Conservation (phyloP, 768 basidiomycete species). For the Mycena indigotica region DNA sequence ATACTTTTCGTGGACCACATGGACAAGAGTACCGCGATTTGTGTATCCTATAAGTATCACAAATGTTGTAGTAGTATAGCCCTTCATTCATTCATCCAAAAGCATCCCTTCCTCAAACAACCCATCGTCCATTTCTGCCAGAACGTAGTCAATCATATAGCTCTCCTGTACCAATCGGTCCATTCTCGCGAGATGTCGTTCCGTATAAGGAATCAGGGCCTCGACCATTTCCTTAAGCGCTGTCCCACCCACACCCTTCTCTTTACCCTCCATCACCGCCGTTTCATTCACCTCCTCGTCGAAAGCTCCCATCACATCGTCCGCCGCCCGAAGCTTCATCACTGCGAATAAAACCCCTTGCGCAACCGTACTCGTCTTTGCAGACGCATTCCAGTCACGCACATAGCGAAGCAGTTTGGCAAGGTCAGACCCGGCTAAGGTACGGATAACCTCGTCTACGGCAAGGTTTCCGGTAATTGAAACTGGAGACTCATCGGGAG, state of each 20-base stretch:
- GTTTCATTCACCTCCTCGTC: slow-evolving; percentile 40
- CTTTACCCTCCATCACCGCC: slow-evolving; percentile 27
- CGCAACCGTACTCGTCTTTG: slow-evolving; percentile 83
- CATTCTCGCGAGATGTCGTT: slow-evolving; percentile 84
- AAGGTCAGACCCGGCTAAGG: slow-evolving; percentile 72
- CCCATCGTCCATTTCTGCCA: slow-evolving; percentile 75
- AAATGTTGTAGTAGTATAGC: no score
- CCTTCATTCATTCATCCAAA: not conserved
- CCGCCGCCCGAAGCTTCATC: slow-evolving; percentile 72
- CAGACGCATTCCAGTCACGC: slow-evolving; percentile 93
- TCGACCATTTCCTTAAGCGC: slow-evolving; percentile 78
- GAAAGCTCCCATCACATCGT: slow-evolving; percentile 75
- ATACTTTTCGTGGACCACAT: not conserved
- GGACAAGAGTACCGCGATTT: not conserved
- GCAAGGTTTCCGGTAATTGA: slow-evolving; percentile 68
- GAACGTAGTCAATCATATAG: slow-evolving; percentile 89
- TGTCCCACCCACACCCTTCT: slow-evolving; percentile 24
- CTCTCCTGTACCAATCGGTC: slow-evolving; percentile 92
- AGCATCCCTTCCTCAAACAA: not conserved
- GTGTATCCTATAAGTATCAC: no score
- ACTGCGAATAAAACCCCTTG: slow-evolving; percentile 83
- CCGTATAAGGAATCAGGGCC: slow-evolving; percentile 90
- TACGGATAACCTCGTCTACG: slow-evolving; percentile 82
- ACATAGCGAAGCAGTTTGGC: slow-evolving; percentile 80
- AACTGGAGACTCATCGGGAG: slow-evolving; percentile 24